Percentiles rank a stretch among this genome's conserved stretches.
Conservation (phyloP, 1,284 basidiomycete species). For the Ceratobasidium sp. region DNA sequence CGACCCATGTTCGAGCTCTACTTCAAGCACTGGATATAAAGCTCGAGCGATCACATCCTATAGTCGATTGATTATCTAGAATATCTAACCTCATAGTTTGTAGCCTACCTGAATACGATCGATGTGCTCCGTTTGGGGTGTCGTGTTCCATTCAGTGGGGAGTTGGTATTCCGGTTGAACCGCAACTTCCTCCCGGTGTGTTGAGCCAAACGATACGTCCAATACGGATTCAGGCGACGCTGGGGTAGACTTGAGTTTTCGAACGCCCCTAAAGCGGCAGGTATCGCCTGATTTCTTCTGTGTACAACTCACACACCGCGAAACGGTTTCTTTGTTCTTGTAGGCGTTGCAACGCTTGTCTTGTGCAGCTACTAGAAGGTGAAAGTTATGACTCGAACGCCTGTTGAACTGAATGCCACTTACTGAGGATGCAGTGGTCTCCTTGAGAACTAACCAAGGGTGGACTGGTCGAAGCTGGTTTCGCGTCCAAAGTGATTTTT, state of each 20-base stretch:
- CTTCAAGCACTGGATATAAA: constrained; percentile 75
- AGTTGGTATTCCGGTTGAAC: constrained; percentile 15
- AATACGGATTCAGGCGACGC: neutral
- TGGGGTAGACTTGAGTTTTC: constrained; percentile 9
- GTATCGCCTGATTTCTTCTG: constrained; percentile 39
- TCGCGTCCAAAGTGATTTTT: neutral
- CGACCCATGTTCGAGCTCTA: constrained; percentile 79
- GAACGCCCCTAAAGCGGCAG: constrained; percentile 31
- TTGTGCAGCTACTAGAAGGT: constrained; percentile 11
- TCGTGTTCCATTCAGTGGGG: constrained; percentile 17
- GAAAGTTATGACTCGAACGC: neutral
- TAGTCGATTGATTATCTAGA: constrained; percentile 2
- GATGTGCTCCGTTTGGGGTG: constrained; percentile 24
- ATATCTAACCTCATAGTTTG: neutral
- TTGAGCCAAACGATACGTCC: constrained; percentile 25
- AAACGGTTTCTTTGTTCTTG: constrained; percentile 10
- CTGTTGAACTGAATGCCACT: neutral
- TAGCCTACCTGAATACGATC: constrained; percentile 30
- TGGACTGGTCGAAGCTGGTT: neutral
- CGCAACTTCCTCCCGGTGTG: neutral
- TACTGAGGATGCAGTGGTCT: constrained; percentile 31
- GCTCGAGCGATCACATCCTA: constrained; percentile 77
- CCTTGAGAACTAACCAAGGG: constrained; percentile 1
- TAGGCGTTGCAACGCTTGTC: constrained; percentile 11
- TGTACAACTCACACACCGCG: constrained; percentile 20